These are phyloP conservation scores for Naganishia albida DNA, from an alignment of 1,284 basidiomycete genomes.

Conservation along the genomic window DNA sequence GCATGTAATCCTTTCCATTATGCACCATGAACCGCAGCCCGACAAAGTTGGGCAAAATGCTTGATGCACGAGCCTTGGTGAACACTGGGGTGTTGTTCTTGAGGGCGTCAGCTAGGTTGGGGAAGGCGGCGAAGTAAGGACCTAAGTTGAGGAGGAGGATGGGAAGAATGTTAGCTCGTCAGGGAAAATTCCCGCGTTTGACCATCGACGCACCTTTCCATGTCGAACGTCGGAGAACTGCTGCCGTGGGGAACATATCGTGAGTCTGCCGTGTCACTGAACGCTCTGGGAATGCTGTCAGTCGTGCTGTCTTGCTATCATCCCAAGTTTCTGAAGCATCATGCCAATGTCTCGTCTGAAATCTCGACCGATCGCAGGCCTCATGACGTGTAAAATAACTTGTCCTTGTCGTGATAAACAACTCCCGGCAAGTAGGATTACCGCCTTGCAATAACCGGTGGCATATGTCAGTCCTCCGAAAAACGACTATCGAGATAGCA, in stretches of 20 bases:
- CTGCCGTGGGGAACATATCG: constrained; percentile 38
- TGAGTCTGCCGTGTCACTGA: neutral
- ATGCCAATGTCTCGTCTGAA: constrained; percentile 23
- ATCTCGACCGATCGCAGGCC: constrained; percentile 10
- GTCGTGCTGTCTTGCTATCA: neutral
- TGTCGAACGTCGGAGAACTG: constrained; percentile 48
- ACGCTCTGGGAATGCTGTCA: neutral
- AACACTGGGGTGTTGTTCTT: constrained; percentile 81
- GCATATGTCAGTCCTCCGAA: constrained; percentile 1
- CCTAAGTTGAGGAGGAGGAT: constrained; percentile 60
- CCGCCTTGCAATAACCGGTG: constrained; percentile 22
- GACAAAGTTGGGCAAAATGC: constrained; percentile 91
- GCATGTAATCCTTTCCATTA: constrained; percentile 88
- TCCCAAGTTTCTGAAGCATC: neutral
- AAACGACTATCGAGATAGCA: neutral
- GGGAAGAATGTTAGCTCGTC: constrained; percentile 24
- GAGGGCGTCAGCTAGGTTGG: constrained; percentile 80
- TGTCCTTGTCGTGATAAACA: neutral
- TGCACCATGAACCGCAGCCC: constrained; percentile 89
- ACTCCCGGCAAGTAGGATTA: constrained; percentile 7
- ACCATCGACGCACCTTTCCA: constrained; percentile 54
- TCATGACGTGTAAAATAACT: neutral
- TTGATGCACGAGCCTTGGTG: constrained; percentile 86
- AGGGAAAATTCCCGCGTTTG: neutral
- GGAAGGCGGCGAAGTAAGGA: constrained; percentile 92